Percentiles rank a stretch among this genome's conserved stretches.
phyloP scores from a whole-genome alignment of 177 flowering plant genomes.

The Viscum album region DNA sequence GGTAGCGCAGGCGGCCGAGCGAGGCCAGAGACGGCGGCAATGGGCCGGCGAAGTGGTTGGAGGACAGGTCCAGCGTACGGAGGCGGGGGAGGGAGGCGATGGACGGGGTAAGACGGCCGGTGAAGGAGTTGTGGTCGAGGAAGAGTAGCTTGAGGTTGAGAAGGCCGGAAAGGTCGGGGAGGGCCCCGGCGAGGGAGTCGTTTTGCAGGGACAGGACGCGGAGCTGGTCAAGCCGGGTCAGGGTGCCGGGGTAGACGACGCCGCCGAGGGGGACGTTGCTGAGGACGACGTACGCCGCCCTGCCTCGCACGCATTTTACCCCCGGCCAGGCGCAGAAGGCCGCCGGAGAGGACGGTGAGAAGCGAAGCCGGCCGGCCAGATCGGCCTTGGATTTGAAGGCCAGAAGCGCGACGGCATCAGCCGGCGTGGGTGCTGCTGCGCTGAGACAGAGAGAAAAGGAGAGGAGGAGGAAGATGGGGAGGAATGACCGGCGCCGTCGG shows the following conservation, averaged over 20 bases:
- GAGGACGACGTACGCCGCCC: conserved; percentile 44
- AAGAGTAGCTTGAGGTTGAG: conserved; percentile 61
- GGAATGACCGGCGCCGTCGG: too few species aligned
- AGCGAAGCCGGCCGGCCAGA: conserved; percentile 27
- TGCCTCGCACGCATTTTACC: conserved; percentile 36
- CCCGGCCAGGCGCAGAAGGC: conserved; percentile 59
- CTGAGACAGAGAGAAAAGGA: too few species aligned
- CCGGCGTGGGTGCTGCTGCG: too few species aligned
- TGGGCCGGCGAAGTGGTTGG: conserved; percentile 46
- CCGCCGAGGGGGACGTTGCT: conserved; percentile 37
- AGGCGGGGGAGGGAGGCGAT: conserved; percentile 46
- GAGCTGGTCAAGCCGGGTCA: conserved; percentile 58
- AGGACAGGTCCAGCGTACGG: conserved; percentile 56
- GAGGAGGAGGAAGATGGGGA: too few species aligned
- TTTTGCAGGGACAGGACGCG: conserved; percentile 63
- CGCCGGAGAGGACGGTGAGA: conserved; percentile 19
- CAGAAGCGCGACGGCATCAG: conserved; percentile 44
- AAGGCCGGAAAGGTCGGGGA: conserved; percentile 64
- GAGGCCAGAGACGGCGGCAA: conserved; percentile 31
- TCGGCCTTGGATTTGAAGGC: conserved; percentile 61
- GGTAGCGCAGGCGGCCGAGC: conserved; percentile 36
- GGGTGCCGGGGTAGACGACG: conserved; percentile 32
- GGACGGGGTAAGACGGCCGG: conserved; percentile 56
- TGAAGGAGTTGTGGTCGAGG: conserved; percentile 52
- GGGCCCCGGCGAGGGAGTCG: conserved; percentile 64